Conservation (phyloP, 169 alveolate genomes). For the Plasmodium vivax region DNA sequence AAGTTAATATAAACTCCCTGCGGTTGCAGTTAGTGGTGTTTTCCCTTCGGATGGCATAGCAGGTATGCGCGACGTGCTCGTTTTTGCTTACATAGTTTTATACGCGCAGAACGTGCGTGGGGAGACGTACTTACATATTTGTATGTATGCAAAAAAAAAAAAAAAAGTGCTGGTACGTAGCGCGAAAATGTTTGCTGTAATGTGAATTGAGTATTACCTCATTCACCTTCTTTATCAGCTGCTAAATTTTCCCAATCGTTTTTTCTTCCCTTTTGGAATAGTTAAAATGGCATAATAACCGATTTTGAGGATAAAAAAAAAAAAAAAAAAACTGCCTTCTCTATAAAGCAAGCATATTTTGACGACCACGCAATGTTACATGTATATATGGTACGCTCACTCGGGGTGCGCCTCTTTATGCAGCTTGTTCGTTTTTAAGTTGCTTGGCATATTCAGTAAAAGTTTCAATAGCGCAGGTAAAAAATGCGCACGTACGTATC, state of each 20-base stretch:
- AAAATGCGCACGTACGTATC: background rate
- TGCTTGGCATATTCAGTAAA: background rate
- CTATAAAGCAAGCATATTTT: background rate
- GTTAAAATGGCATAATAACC: background rate
- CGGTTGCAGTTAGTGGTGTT: background rate
- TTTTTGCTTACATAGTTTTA: background rate
- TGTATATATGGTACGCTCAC: background rate
- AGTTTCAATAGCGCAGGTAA: background rate
- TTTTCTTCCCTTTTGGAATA: background rate
- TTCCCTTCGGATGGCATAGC: background rate
- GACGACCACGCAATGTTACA: background rate
- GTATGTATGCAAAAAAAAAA: background rate
- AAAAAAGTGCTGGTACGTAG: background rate
- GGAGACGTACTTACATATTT: background rate
- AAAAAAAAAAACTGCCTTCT: background rate
- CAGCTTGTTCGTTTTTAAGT: background rate
- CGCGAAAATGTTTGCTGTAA: background rate
- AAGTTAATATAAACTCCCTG: background rate
- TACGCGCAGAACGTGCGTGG: background rate
- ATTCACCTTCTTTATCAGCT: background rate
- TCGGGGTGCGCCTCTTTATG: background rate
- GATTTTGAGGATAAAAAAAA: background rate
- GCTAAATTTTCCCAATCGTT: background rate
- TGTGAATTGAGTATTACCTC: background rate
- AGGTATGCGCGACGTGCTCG: background rate